Conservation (phyloP, 331 rosid species). For the Spiraea crenata region DNA sequence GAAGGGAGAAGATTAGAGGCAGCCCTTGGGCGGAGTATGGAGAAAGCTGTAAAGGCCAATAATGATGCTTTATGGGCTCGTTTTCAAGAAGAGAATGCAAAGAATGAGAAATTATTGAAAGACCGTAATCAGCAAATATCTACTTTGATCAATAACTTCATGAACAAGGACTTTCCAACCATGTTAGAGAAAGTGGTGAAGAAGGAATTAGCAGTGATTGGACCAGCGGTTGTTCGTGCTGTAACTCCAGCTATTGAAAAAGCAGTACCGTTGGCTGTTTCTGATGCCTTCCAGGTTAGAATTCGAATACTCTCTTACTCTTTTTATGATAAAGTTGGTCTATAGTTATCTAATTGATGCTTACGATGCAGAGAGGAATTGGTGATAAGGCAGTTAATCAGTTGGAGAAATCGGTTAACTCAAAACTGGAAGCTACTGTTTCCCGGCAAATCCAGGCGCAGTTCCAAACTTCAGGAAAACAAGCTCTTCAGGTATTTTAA, state of each 20-base stretch:
- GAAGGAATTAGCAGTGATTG: conserved; percentile 90
- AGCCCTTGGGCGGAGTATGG: conserved; percentile 73
- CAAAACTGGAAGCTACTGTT: conserved; percentile 88
- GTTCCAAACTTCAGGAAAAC: conserved; percentile 94
- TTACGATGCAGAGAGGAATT: conserved; percentile 79
- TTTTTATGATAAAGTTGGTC: conserved; percentile 16
- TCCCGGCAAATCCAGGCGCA: conserved; percentile 98
- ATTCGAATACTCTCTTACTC: not conserved
- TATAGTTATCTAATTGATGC: conserved; percentile 43
- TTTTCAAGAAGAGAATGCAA: conserved; percentile 82
- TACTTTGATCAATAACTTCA: conserved; percentile 54
- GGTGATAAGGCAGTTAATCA: conserved; percentile 95
- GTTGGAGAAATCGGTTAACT: conserved; percentile 80
- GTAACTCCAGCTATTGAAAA: conserved; percentile 81
- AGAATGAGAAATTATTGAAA: conserved; percentile 68
- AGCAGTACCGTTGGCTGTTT: conserved; percentile 66
- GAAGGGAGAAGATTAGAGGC: conserved; percentile 95
- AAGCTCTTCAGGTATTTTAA: conserved; percentile 80
- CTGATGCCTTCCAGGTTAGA: conserved; percentile 92
- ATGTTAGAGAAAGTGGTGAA: conserved; percentile 76
- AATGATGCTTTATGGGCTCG: conserved; percentile 88
- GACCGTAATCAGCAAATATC: conserved; percentile 67
- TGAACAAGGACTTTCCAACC: conserved; percentile 71
- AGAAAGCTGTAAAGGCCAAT: conserved; percentile 71
- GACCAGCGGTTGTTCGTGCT: conserved; percentile 71